Percentiles rank a stretch among this genome's conserved stretches.
These are phyloP conservation scores for Arachnomyces sp. DNA, from an alignment of 2,329 filamentous ascomycete species.

Conservation along the genomic window DNA sequence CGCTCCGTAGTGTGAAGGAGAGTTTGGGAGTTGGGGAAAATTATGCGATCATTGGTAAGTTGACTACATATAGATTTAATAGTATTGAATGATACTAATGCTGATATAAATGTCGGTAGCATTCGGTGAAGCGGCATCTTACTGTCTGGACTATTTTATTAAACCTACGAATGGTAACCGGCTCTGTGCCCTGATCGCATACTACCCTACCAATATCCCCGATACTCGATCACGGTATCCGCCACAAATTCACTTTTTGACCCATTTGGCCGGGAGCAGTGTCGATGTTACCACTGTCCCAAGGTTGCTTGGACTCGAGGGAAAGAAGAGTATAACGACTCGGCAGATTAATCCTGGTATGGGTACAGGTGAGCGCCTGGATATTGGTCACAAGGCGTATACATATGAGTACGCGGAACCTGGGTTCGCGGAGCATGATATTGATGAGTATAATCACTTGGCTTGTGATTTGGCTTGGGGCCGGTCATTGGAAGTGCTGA, in stretches of 20 bases:
- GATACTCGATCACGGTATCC: constrained; percentile 34
- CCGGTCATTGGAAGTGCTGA: constrained; percentile 53
- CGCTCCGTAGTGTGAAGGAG: constrained; percentile 46
- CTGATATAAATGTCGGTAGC: constrained; percentile 33
- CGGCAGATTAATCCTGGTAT: constrained; percentile 17
- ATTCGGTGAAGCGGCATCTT: constrained; percentile 53
- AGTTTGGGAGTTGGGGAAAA: constrained; percentile 50
- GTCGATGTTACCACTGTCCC: too few species aligned
- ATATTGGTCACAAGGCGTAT: constrained; percentile 27
- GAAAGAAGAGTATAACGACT: too few species aligned
- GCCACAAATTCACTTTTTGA: constrained; percentile 41
- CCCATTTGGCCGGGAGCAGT: constrained; percentile 47
- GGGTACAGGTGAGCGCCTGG: constrained; percentile 24
- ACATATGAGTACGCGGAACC: constrained; percentile 50
- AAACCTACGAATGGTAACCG: constrained; percentile 44
- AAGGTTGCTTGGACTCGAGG: too few species aligned
- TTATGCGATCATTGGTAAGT: constrained; percentile 55
- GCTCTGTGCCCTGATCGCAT: constrained; percentile 54
- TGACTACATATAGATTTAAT: not conserved
- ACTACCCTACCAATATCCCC: constrained; percentile 56
- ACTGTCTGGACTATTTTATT: constrained; percentile 51
- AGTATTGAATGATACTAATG: not conserved
- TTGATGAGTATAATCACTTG: constrained; percentile 60
- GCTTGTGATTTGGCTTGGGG: constrained; percentile 60
- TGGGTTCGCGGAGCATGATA: constrained; percentile 64